Percentiles rank a stretch among this genome's conserved stretches.
These are phyloP conservation scores for Orbilia javanica DNA, from an alignment of 2,329 filamentous ascomycete species.

Conservation along the genomic window DNA sequence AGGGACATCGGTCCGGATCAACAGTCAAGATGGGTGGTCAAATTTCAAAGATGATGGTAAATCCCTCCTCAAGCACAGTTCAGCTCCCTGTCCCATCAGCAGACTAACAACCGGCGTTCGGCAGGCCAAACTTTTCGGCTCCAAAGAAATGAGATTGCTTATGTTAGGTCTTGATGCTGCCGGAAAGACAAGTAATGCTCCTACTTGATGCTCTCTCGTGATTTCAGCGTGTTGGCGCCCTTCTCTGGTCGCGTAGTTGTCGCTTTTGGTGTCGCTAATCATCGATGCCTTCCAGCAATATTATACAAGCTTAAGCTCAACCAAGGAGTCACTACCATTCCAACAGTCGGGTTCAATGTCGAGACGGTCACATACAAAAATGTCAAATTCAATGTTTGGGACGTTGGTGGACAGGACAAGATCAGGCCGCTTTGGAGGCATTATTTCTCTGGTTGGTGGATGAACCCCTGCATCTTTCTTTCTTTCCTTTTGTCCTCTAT, in stretches of 20 bases:
- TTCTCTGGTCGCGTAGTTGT: constrained; percentile 14
- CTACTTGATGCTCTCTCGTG: constrained; percentile 19
- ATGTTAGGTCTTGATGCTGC: constrained; percentile 98
- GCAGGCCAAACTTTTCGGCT: constrained; percentile 94
- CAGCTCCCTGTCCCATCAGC: background rate
- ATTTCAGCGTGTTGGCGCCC: constrained; percentile 28
- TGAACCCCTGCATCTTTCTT: background rate
- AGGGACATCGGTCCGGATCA: background rate
- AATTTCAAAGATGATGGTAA: constrained; percentile 55
- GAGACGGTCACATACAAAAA: constrained; percentile 99
- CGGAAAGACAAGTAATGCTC: constrained; percentile 83
- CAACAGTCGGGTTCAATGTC: constrained; percentile 99
- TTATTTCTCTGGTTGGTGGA: constrained; percentile 84
- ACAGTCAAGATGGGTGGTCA: constrained; percentile 49
- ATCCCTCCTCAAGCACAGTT: background rate
- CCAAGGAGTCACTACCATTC: constrained; percentile 97
- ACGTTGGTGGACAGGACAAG: constrained; percentile 99
- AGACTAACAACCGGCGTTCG: constrained; percentile 3
- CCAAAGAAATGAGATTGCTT: constrained; percentile 97
- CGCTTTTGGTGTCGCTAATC: constrained; percentile 9
- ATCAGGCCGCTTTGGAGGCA: constrained; percentile 99
- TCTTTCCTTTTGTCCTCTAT: no score
- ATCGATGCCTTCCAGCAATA: constrained; percentile 72
- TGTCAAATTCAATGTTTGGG: constrained; percentile 99
- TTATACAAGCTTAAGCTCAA: constrained; percentile 99